A percentile compares a stretch with the other conserved stretches of the same genome.
phyloP scores from a whole-genome alignment of 768 basidiomycete genomes.

The Suillus americanus region DNA sequence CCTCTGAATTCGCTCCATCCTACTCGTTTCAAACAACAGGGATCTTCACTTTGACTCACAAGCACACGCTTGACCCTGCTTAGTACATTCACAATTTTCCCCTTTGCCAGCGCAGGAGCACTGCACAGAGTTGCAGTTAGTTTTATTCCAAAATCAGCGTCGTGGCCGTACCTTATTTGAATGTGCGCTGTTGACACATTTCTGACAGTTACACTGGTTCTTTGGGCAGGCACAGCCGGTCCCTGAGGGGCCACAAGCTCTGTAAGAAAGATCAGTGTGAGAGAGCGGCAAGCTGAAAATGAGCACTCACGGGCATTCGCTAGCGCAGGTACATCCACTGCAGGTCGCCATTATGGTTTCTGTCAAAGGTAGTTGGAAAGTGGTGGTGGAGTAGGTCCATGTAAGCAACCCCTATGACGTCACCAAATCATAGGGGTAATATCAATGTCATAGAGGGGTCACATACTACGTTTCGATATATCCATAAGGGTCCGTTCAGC shows the following conservation, averaged over 20 bases:
- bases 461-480: not conserved
- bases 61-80: conserved; percentile 13
- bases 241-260: conserved; percentile 32
- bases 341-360: not conserved
- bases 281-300: not conserved
- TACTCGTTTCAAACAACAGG: not conserved
- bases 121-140: conserved; percentile 6
- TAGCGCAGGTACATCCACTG: not conserved
- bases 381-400: not conserved
- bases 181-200: conserved; percentile 31
- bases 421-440: not conserved
- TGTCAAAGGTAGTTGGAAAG: not conserved
- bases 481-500: too few species aligned
- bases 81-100: conserved; percentile 18
- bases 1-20: not conserved
- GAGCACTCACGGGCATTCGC: not conserved
- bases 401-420: not conserved
- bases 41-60: conserved; percentile 19
- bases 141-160: too few species aligned
- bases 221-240: conserved; percentile 32
- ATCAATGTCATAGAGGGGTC: not conserved
- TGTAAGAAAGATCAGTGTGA: conserved; percentile 6
- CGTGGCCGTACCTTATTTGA: conserved; percentile 17
- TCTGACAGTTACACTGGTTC: conserved; percentile 30
- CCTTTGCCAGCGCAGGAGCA: conserved; percentile 23